phyloP scores from a whole-genome alignment of 148 eudicot species.

The Dysphania ambrosioides region DNA sequence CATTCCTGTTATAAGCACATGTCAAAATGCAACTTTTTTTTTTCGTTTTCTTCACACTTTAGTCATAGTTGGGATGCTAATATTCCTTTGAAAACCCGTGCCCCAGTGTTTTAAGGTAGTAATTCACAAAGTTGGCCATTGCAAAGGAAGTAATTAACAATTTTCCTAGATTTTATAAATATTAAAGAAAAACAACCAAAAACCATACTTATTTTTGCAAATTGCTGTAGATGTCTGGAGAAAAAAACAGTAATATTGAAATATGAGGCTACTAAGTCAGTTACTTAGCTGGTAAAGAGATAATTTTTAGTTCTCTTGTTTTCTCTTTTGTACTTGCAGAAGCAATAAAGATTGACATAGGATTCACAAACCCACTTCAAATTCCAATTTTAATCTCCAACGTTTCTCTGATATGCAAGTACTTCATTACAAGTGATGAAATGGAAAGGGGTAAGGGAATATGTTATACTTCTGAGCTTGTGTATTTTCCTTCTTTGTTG shows the following conservation, averaged over 20 bases:
- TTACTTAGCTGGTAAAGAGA: not conserved
- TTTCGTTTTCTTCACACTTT: too few relatives aligned
- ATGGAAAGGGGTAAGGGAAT: constrained; percentile 49
- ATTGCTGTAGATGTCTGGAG: not conserved
- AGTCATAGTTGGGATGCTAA: too few relatives aligned
- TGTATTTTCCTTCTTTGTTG: not conserved
- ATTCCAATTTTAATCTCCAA: constrained; percentile 66
- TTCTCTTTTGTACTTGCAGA: constrained; percentile 45
- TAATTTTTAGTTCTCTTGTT: not conserved
- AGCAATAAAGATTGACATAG: constrained; percentile 77
- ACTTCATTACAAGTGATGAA: constrained; percentile 50
- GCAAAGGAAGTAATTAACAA: too few relatives aligned
- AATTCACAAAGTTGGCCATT: too few relatives aligned
- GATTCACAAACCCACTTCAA: constrained; percentile 88
- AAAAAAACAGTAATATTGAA: not conserved
- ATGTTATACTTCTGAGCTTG: constrained; percentile 5
- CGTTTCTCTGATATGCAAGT: constrained; percentile 78
- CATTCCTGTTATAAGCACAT: too few relatives aligned
- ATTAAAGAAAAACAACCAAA: too few relatives aligned
- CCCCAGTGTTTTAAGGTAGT: too few relatives aligned
- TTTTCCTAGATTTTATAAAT: too few relatives aligned
- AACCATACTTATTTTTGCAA: not conserved
- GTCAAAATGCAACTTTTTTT: too few relatives aligned
- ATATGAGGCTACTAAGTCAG: not conserved
- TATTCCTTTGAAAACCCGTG: too few relatives aligned